Evolutionary conservation across 805 yeast species (phyloP).

Genomic region (Yarrowia porcina): DNA sequence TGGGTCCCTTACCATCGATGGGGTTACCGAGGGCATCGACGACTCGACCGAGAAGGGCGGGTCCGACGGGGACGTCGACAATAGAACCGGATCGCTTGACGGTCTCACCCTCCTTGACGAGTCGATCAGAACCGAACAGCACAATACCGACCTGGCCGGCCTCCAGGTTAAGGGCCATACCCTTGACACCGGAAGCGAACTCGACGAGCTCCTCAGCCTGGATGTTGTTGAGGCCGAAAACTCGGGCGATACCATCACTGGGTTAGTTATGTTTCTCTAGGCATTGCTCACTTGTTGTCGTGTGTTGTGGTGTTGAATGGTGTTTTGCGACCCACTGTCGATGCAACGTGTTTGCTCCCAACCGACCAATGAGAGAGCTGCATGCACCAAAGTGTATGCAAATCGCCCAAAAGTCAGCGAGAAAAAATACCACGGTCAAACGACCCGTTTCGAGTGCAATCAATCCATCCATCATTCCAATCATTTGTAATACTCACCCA

Average conservation of each 20-base stretch:
- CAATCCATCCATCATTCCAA: not conserved
- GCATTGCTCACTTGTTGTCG: not conserved
- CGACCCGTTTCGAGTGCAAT: not conserved
- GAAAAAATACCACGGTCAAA: not conserved
- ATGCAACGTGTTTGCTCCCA: slow-evolving; percentile 26
- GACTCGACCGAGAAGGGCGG: slow-evolving; percentile 97
- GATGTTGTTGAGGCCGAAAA: slow-evolving; percentile 98
- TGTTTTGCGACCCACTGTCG: not conserved
- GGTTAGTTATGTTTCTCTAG: slow-evolving; percentile 24
- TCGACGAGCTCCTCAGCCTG: slow-evolving; percentile 99
- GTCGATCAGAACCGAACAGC: slow-evolving; percentile 98
- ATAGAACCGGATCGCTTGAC: slow-evolving; percentile 99
- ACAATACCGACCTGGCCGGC: slow-evolving; percentile 99
- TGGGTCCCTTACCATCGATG: slow-evolving; percentile 99
- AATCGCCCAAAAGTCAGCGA: not conserved
- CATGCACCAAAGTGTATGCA: slow-evolving; percentile 18
- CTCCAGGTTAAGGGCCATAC: slow-evolving; percentile 99
- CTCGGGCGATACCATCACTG: slow-evolving; percentile 99
- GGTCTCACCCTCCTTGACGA: slow-evolving; percentile 98
- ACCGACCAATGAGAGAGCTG: slow-evolving; percentile 19
- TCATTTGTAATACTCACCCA: slow-evolving; percentile 60
- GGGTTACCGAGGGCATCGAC: slow-evolving; percentile 99
- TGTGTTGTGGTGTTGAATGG: not conserved
- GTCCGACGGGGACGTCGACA: slow-evolving; percentile 99
- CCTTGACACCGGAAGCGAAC: slow-evolving; percentile 98